These are phyloP conservation scores for Colletotrichum sp. DNA, from an alignment of 2,329 filamentous ascomycete genomes.

Conservation along the genomic window DNA sequence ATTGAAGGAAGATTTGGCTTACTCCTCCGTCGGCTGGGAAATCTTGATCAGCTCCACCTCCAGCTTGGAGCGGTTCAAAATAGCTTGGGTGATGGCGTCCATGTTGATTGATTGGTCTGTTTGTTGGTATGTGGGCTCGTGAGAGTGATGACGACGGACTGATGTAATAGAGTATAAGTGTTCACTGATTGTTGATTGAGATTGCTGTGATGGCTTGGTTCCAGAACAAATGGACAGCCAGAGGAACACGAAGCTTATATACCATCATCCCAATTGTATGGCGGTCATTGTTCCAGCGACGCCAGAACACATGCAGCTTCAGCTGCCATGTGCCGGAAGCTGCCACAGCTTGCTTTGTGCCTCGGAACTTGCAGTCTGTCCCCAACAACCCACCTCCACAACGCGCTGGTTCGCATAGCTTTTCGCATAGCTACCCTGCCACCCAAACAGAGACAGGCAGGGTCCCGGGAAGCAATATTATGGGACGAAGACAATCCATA, in stretches of 20 bases:
- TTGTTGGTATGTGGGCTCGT: neutral
- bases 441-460: neutral
- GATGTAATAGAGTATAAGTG: neutral
- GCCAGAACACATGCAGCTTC: conserved; percentile 17
- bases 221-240: neutral
- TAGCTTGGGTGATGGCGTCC: conserved; percentile 30
- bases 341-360: conserved; percentile 3
- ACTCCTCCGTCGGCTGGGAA: conserved; percentile 33
- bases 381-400: conserved; percentile 5
- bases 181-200: neutral
- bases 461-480: neutral
- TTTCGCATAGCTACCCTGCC: conserved; percentile 16
- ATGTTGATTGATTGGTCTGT: conserved; percentile 18
- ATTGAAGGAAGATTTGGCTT: conserved; percentile 5
- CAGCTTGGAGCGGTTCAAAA: conserved; percentile 30
- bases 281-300: neutral
- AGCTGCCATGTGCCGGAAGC: conserved; percentile 9
- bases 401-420: conserved; percentile 9
- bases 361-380: conserved; percentile 13
- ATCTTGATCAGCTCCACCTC: conserved; percentile 34
- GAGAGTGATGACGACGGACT: conserved; percentile 6
- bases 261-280: conserved; percentile 2
- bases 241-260: conserved; percentile 3
- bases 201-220: neutral
- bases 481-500: neutral